Conservation (phyloP, 2,329 filamentous ascomycete genomes). For the Verticillium longisporum region DNA sequence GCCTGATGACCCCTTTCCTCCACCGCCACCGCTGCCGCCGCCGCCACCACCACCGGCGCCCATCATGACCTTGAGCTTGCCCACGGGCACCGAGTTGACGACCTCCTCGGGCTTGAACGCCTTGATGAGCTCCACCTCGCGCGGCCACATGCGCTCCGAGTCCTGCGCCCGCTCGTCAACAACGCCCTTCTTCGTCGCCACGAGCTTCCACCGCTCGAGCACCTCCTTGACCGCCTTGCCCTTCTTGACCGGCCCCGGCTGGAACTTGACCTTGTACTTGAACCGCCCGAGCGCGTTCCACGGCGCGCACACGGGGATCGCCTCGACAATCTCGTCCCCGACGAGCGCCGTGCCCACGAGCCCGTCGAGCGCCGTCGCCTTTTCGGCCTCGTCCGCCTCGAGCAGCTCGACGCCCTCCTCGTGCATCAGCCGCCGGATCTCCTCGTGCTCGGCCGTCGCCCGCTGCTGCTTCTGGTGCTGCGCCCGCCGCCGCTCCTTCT, state of each 20-base stretch:
- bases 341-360: slow-evolving; percentile 72
- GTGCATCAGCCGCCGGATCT: slow-evolving; percentile 53
- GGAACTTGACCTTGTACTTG: slow-evolving; percentile 94
- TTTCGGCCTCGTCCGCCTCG: slow-evolving; percentile 53
- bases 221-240: slow-evolving; percentile 92
- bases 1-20: slow-evolving; percentile 21
- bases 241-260: slow-evolving; percentile 85
- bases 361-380: slow-evolving; percentile 52
- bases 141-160: slow-evolving; percentile 73
- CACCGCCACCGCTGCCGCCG: slow-evolving; percentile 31
- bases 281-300: slow-evolving; percentile 59
- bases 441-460: slow-evolving; percentile 71
- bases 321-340: slow-evolving; percentile 75
- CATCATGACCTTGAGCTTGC: slow-evolving; percentile 75
- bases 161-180: slow-evolving; percentile 56
- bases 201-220: slow-evolving; percentile 70
- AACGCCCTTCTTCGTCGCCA: slow-evolving; percentile 49
- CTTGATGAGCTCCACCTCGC: slow-evolving; percentile 80
- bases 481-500: slow-evolving; percentile 67
- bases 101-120: slow-evolving; percentile 76
- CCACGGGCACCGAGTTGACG: slow-evolving; percentile 72
- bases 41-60: slow-evolving; percentile 43
- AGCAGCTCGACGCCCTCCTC: slow-evolving; percentile 52
- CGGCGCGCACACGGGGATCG: slow-evolving; percentile 57
- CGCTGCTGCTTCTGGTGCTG: slow-evolving; percentile 75